Evolutionary conservation across 2,329 filamentous ascomycete genomes (phyloP).

Genomic region (Volutella citrinella): DNA sequence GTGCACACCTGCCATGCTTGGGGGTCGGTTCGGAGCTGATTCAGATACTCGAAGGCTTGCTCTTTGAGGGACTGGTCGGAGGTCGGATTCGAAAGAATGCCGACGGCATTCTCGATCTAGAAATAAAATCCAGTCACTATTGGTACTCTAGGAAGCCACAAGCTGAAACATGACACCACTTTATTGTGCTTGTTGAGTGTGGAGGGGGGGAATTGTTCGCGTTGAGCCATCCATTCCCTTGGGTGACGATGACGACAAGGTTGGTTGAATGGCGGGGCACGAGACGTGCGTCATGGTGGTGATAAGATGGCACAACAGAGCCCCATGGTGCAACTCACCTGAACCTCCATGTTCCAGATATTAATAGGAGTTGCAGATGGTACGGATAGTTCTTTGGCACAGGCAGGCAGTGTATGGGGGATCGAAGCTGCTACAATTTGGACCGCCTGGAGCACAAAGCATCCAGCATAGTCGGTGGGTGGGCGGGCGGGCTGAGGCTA

Average conservation of each 20-base stretch:
- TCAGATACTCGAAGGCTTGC: constrained; percentile 79
- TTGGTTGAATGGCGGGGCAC: constrained; percentile 29
- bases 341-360: constrained; percentile 43
- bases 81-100: constrained; percentile 83
- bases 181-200: no score
- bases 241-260: no score
- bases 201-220: constrained; percentile 2
- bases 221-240: no score
- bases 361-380: no score
- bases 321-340: no score
- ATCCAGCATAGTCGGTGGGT: constrained; percentile 41
- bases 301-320: constrained; percentile 12
- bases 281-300: constrained; percentile 24
- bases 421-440: constrained; percentile 40
- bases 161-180: no score
- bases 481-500: constrained; percentile 36
- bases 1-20: constrained; percentile 90
- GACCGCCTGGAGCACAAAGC: constrained; percentile 39
- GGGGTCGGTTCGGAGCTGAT: constrained; percentile 76
- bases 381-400: no score
- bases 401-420: constrained; percentile 16
- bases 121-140: no score
- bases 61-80: constrained; percentile 72
- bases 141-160: no score
- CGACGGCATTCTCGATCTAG: constrained; percentile 90